Conservation (phyloP, 2,329 filamentous ascomycete species). For the Orbilia javanica region DNA sequence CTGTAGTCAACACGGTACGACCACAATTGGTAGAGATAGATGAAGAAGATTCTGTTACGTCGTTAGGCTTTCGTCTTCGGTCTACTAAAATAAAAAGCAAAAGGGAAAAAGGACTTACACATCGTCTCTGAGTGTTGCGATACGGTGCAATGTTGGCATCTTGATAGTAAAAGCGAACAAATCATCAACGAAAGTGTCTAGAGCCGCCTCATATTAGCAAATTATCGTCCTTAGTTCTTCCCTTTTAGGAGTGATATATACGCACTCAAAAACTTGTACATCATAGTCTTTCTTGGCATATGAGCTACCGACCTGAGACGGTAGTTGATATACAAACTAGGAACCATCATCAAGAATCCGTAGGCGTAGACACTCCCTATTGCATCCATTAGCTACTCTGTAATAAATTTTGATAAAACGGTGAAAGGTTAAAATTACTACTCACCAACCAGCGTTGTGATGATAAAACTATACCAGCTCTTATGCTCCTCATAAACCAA, state of each 20-base stretch:
- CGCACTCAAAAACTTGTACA: constrained; percentile 61
- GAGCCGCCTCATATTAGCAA: constrained; percentile 66
- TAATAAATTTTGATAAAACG: too few relatives aligned
- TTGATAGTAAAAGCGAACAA: constrained; percentile 99
- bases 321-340: constrained; percentile 98
- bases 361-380: constrained; percentile 83
- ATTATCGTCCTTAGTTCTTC: not conserved
- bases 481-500: constrained; percentile 94
- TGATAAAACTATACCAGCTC: constrained; percentile 97
- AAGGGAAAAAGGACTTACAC: constrained; percentile 66
- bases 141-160: constrained; percentile 93
- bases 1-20: constrained; percentile 92
- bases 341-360: constrained; percentile 99
- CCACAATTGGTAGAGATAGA: constrained; percentile 95
- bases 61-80: not conserved
- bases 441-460: constrained; percentile 84
- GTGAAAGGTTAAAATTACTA: constrained; percentile 66
- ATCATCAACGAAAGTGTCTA: constrained; percentile 99
- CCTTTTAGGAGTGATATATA: not conserved
- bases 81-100: not conserved
- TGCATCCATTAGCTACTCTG: not conserved
- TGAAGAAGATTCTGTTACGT: constrained; percentile 80
- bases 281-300: constrained; percentile 94
- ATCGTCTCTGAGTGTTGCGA: constrained; percentile 93
- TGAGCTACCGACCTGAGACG: constrained; percentile 93